Evolutionary conservation across 2,329 filamentous ascomycete species (phyloP).

Genomic region (Knoxdaviesia capensis): DNA sequence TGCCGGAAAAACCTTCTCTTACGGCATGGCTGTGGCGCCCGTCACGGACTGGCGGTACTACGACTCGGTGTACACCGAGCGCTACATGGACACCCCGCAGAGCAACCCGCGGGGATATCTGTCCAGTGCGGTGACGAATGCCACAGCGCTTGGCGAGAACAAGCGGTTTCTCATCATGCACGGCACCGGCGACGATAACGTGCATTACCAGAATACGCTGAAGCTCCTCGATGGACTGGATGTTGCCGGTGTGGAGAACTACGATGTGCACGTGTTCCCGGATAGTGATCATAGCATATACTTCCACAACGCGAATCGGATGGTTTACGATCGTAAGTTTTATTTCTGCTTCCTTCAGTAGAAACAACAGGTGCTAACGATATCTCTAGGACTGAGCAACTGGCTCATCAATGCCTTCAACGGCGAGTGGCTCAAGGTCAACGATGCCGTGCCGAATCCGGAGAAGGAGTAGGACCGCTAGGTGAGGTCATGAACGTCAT

Average conservation of each 20-base stretch:
- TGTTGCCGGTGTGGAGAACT: slow-evolving; percentile 66
- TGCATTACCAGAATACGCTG: slow-evolving; percentile 89
- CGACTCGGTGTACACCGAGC: slow-evolving; percentile 82
- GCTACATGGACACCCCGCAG: slow-evolving; percentile 92
- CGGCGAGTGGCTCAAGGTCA: slow-evolving; percentile 64
- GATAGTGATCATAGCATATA: slow-evolving; percentile 90
- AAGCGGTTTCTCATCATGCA: slow-evolving; percentile 92
- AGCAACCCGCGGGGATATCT: slow-evolving; percentile 63
- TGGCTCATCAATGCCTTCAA: slow-evolving; percentile 98
- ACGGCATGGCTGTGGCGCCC: slow-evolving; percentile 94
- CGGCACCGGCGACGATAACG: slow-evolving; percentile 90
- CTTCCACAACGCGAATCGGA: slow-evolving; percentile 79
- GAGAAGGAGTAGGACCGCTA: slow-evolving; percentile 6
- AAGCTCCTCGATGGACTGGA: slow-evolving; percentile 75
- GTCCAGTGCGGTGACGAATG: slow-evolving; percentile 53
- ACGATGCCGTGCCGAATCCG: slow-evolving; percentile 24
- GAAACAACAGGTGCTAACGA: neutral
- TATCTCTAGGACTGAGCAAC: slow-evolving; percentile 45
- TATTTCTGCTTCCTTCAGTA: neutral
- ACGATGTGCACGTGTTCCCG: slow-evolving; percentile 90
- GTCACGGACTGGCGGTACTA: slow-evolving; percentile 98
- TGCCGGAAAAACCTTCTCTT: slow-evolving; percentile 74
- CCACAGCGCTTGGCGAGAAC: slow-evolving; percentile 49
- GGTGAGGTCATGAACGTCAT: too few relatives aligned
- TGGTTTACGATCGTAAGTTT: slow-evolving; percentile 80